Evolutionary conservation across 129 eudicot genomes (phyloP), one percentile per base, ranked within the genome.

Genomic region (Cynara cardunculus): DNA sequence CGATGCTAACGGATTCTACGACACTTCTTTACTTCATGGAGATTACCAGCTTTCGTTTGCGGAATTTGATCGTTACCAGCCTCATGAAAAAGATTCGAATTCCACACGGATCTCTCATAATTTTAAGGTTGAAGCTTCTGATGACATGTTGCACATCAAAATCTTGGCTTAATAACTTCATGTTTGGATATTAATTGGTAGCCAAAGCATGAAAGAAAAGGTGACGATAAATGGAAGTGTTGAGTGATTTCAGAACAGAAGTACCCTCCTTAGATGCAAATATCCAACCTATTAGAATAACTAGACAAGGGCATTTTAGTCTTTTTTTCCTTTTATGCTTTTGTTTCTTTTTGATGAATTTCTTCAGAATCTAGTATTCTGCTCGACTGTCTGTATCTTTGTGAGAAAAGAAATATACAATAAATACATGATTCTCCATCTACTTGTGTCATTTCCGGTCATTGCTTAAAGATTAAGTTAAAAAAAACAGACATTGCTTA

Each of bases 21-120:
- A 87, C 41, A 32, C 89, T 25, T 83, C 88, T 1, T 84, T 91
- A 1, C 74, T 41, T 77, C 92, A 91, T 59, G 96, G 97, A 32
- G 89, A 94, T 22, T 91, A 94, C 65, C 78, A 91, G 21, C 87
- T 78, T 25, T 75, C 69, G 1, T 49, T 89, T 14, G 72, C 22
- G 21, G 81, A 74, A 68, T 8, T 24, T 22, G 24, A 65, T 22
- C 25, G 4, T 35, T 10, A 32, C 37, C 56, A n/a, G 53, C 37
- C 21, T 35, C 4, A 53, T 5, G 78, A 46, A 85, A 39, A 59
- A 2, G 9, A 59, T 61, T 7, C 11, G 10, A 19, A 75, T 25
- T 35, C 68, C 1, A 9, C 12, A n/a, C 67, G 0, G 18, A 31
- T 78, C 22, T 21, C 66, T 84, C 79, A 25, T 4, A 14, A 18